Conservation (phyloP, 2,329 filamentous ascomycete species). For the Akanthomyces lecanii region DNA sequence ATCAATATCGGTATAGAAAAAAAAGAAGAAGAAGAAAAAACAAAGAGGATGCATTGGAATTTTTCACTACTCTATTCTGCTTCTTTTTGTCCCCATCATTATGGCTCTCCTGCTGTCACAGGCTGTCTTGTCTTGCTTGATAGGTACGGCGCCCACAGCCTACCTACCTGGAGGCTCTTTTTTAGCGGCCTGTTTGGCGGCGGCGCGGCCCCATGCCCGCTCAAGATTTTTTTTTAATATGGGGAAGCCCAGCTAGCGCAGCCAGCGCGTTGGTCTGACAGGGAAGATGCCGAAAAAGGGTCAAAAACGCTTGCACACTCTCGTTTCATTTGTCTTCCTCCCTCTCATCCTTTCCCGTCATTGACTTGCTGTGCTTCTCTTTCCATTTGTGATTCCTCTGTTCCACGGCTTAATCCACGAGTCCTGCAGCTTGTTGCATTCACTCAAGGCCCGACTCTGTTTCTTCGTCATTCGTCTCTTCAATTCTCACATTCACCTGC, state of each 20-base stretch:
- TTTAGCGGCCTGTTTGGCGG: not conserved
- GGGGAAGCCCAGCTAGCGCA: not conserved
- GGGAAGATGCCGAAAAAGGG: constrained; percentile 7
- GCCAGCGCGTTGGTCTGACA: not conserved
- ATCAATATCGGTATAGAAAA: no score
- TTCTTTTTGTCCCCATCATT: not conserved
- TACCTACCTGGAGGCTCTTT: no score
- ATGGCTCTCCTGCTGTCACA: no score
- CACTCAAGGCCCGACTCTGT: not conserved
- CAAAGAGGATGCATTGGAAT: no score
- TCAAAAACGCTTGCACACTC: not conserved
- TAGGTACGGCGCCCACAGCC: no score
- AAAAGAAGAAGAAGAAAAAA: no score
- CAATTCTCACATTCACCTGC: not conserved
- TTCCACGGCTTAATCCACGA: not conserved
- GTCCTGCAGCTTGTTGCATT: not conserved
- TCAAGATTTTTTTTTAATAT: constrained; percentile 9
- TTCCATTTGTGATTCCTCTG: not conserved
- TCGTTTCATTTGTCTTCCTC: not conserved
- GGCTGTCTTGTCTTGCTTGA: not conserved
- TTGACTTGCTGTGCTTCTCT: not conserved
- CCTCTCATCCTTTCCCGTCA: not conserved
- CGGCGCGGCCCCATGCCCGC: not conserved
- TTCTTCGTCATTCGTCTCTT: not conserved
- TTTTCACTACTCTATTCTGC: no score